Base-by-base conservation (phyloP, 352 stramenopile species). In the Phytophthora uliginosa region DNA sequence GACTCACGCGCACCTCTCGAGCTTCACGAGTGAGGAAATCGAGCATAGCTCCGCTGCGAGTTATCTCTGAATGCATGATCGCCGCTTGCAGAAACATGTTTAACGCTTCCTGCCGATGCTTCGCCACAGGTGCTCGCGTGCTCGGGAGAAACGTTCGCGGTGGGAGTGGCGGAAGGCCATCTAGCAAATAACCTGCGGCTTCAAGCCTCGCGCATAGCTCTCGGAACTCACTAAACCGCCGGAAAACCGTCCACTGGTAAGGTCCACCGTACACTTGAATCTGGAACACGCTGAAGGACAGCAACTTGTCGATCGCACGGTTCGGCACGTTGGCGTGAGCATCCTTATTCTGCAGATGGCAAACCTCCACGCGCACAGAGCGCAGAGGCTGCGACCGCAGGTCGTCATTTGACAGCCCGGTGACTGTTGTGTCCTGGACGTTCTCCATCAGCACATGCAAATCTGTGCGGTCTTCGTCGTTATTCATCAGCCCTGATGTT, bases 321-420 rank as follows among this genome's bases (percentile, higher is more conserved):
- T 72, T 64, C 7, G 89, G 89, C 36, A 96, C 89, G 66, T 91
- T 92, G 18, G 87, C 86, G 36, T 90, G 84, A n/a, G 89, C 89
- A 66, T 96, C 89, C 64, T 94, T 94, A 83, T 96, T 96, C 68
- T 95, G 86, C 57, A 96, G 65, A 67, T 96, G 89, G 62, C 89
- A 96, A 22, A 96, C 71, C 75, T 96, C 89, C 40, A 96, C 85
- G 50, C 88, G 86, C 45, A 96, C 85, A 4, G 86, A 93, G 18
- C 89, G 88, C 47, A 96, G 77, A 13, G 89, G 89, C 63, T 96
- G 89, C 22, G 83, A 83, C 28, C 79, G 82, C 33, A 96, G 70
- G 54, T 96, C 89, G 7, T 94, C 80, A 28, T 79, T 82, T 8
- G 81, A 89, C 36, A 96, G 54, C 1, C 86, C 87, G n/a, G 84